Evolutionary conservation across 2,329 filamentous ascomycete genomes (phyloP).

Genomic region (Colletotrichum sublineola): DNA sequence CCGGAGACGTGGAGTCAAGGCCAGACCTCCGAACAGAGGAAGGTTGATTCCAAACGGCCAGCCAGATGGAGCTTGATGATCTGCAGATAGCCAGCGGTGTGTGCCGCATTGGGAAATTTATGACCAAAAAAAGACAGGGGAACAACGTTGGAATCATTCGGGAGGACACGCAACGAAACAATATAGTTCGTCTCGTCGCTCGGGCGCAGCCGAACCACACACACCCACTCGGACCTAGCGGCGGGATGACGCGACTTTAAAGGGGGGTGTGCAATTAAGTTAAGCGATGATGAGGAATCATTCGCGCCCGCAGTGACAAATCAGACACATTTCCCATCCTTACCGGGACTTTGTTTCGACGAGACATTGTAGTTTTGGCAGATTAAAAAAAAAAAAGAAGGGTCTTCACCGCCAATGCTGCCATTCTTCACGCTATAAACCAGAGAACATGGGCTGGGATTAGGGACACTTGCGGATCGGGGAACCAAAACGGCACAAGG

Average conservation of each 20-base stretch:
- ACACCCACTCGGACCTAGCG: slow-evolving; percentile 30
- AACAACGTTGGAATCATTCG: slow-evolving; percentile 26
- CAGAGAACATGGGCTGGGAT: neutral
- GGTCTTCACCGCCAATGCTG: neutral
- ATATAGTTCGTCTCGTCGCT: neutral
- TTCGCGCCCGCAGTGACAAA: slow-evolving; percentile 17
- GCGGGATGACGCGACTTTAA: slow-evolving; percentile 10
- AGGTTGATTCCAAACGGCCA: slow-evolving; percentile 36
- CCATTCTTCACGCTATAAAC: neutral
- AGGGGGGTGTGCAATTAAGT: neutral
- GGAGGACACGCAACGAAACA: neutral
- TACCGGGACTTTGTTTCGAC: neutral
- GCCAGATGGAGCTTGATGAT: slow-evolving; percentile 18
- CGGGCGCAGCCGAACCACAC: neutral
- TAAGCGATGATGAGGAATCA: slow-evolving; percentile 34
- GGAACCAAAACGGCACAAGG: neutral
- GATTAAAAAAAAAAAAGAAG: neutral
- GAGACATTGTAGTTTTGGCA: neutral
- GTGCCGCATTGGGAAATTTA: slow-evolving; percentile 21
- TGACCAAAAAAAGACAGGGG: neutral
- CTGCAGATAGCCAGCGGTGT: slow-evolving; percentile 20
- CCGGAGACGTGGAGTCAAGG: neutral
- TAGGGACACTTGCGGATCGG: slow-evolving; percentile 11
- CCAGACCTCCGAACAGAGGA: slow-evolving; percentile 13
- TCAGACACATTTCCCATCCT: neutral